Evolutionary conservation across 768 basidiomycete genomes (phyloP).

Genomic region (Pilatotrama ljubarskyi): DNA sequence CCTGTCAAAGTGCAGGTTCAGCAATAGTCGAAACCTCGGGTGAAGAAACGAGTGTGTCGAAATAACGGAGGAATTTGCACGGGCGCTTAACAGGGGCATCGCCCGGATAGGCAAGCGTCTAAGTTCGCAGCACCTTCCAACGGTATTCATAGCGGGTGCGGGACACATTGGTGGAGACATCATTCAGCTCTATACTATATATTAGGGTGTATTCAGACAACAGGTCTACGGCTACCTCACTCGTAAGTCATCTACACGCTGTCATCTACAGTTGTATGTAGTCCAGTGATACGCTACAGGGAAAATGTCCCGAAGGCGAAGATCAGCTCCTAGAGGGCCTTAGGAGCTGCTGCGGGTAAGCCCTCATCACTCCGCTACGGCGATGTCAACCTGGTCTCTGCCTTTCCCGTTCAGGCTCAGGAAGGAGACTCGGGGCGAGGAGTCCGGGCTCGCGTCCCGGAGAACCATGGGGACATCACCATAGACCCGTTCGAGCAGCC

Average conservation of each 20-base stretch:
- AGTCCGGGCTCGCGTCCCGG: not conserved
- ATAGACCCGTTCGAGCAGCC: slow-evolving; percentile 22
- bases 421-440: not conserved
- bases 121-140: not conserved
- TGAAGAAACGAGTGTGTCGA: no score
- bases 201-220: not conserved
- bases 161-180: not conserved
- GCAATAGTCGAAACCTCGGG: no score
- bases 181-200: not conserved
- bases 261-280: not conserved
- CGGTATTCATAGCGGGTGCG: not conserved
- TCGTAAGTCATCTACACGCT: not conserved
- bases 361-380: not conserved
- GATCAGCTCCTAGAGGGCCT: not conserved
- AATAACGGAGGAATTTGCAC: no score
- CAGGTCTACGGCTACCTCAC: not conserved
- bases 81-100: no score
- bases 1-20: no score
- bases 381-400: not conserved
- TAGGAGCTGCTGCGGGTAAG: not conserved
- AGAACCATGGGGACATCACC: not conserved
- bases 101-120: not conserved
- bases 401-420: not conserved
- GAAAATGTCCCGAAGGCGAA: not conserved
- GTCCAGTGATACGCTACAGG: not conserved